phyloP scores from a whole-genome alignment of 2,329 filamentous ascomycete genomes.

The Didymella lethalis region DNA sequence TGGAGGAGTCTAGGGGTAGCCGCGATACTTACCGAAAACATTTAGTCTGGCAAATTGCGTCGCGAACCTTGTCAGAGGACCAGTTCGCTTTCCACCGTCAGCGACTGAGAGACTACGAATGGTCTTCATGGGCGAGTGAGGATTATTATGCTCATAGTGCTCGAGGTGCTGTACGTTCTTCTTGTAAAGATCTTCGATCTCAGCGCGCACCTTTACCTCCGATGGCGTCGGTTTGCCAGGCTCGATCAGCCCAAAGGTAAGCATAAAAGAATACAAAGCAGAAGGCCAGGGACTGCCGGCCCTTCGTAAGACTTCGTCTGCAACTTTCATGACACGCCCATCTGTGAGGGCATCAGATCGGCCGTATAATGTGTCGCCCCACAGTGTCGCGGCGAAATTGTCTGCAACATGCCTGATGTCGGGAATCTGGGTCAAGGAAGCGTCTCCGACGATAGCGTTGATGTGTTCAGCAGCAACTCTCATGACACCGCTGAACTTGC shows the following conservation, averaged over 20 bases:
- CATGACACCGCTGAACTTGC: slow-evolving; percentile 3
- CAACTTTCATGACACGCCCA: slow-evolving; percentile 1
- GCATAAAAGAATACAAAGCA: slow-evolving; percentile 10
- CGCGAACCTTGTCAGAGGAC: slow-evolving; percentile 1
- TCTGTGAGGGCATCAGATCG: slow-evolving; percentile 2
- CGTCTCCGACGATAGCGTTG: neutral
- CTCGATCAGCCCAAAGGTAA: slow-evolving; percentile 4
- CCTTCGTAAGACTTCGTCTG: slow-evolving; percentile 4
- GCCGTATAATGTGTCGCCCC: slow-evolving; percentile 14
- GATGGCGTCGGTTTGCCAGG: slow-evolving; percentile 9
- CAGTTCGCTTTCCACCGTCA: slow-evolving; percentile 1
- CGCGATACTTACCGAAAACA: neutral
- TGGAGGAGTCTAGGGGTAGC: neutral
- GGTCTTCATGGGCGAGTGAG: slow-evolving; percentile 9
- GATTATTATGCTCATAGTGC: slow-evolving; percentile 1
- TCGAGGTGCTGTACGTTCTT: slow-evolving; percentile 10
- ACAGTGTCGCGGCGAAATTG: slow-evolving; percentile 8
- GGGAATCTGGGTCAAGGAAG: neutral
- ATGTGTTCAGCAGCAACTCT: slow-evolving; percentile 1
- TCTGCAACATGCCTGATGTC: slow-evolving; percentile 10
- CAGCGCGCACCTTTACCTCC: slow-evolving; percentile 5
- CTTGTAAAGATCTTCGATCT: slow-evolving; percentile 1
- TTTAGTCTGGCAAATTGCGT: slow-evolving; percentile 10
- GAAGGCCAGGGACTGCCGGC: slow-evolving; percentile 14
- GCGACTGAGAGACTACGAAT: slow-evolving; percentile 9